A percentile compares a stretch with the other conserved stretches of the same genome.
phyloP scores from a whole-genome alignment of 495 filamentous ascomycete genomes.

The Penicillium roqueforti region DNA sequence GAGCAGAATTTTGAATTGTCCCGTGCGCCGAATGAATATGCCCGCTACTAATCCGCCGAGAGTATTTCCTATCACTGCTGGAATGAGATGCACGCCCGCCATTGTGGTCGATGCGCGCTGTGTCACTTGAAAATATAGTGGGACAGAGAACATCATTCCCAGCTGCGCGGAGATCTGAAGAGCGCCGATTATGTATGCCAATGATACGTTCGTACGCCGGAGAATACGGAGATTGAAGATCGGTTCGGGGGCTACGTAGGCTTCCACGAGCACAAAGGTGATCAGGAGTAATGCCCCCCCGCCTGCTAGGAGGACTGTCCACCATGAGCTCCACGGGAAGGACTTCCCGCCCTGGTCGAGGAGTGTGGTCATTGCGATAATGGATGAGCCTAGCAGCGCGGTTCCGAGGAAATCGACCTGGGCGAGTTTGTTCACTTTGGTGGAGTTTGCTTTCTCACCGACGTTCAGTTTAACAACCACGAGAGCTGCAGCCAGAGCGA shows the following conservation, averaged over 20 bases:
- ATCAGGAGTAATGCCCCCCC: conserved; percentile 31
- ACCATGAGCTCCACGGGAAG: conserved; percentile 52
- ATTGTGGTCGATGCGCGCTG: conserved; percentile 48
- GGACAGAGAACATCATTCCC: conserved; percentile 49
- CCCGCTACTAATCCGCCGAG: conserved; percentile 59
- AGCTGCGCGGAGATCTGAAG: conserved; percentile 57
- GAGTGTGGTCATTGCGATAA: conserved; percentile 48
- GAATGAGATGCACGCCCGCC: conserved; percentile 59
- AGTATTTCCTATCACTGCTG: conserved; percentile 62
- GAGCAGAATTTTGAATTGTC: conserved; percentile 54
- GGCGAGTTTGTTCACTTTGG: conserved; percentile 15
- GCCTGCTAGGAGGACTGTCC: conserved; percentile 18
- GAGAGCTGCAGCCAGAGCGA: conserved; percentile 47
- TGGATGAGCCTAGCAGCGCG: conserved; percentile 43
- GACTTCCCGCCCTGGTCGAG: conserved; percentile 57
- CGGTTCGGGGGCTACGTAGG: conserved; percentile 51
- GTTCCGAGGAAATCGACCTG: conserved; percentile 60
- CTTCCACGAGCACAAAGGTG: conserved; percentile 51
- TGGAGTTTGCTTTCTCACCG: conserved; percentile 15
- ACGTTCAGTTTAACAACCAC: conserved; percentile 46
- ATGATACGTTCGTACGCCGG: conserved; percentile 48
- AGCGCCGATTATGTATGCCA: conserved; percentile 49
- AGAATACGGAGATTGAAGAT: conserved; percentile 60
- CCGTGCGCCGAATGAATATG: conserved; percentile 53
- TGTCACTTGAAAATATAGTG: conserved; percentile 69